These are phyloP conservation scores for Mucor circinelloides DNA, from an alignment of 371 early-diverging fungal species.

Conservation along the genomic window DNA sequence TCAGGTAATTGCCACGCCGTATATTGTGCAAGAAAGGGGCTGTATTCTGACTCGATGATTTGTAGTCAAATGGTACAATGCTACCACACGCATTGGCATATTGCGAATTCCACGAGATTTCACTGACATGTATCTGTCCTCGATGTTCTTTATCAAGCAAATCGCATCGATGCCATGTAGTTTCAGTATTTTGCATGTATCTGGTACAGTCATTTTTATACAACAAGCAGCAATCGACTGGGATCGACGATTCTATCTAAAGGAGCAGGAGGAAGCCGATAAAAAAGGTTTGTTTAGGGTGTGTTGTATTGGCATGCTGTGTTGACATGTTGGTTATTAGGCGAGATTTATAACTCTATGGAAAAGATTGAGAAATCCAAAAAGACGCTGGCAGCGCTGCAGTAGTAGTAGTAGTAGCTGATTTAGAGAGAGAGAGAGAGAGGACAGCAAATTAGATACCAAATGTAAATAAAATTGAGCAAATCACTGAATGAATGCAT, in stretches of 20 bases:
- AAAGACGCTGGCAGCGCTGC: constrained; percentile 8
- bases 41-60: background rate
- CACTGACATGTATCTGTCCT: constrained; percentile 33
- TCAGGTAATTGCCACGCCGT: constrained; percentile 10
- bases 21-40: background rate
- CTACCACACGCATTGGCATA: constrained; percentile 42
- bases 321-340: constrained; percentile 1
- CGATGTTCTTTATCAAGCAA: constrained; percentile 45
- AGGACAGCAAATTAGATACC: background rate
- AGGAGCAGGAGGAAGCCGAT: constrained; percentile 30
- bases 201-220: constrained; percentile 42
- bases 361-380: constrained; percentile 33
- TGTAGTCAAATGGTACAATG: constrained; percentile 51
- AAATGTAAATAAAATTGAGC: background rate
- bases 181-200: constrained; percentile 36
- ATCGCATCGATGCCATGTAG: constrained; percentile 32
- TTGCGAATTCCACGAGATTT: constrained; percentile 42
- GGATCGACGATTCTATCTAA: constrained; percentile 37
- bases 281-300: constrained; percentile 22
- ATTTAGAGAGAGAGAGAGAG: too few relatives aligned
- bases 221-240: constrained; percentile 42
- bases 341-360: constrained; percentile 21
- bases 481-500: background rate
- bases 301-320: background rate
- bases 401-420: too few relatives aligned